phyloP scores from a whole-genome alignment of 2,329 filamentous ascomycete genomes.

The Ascochyta viciae-villosae region DNA sequence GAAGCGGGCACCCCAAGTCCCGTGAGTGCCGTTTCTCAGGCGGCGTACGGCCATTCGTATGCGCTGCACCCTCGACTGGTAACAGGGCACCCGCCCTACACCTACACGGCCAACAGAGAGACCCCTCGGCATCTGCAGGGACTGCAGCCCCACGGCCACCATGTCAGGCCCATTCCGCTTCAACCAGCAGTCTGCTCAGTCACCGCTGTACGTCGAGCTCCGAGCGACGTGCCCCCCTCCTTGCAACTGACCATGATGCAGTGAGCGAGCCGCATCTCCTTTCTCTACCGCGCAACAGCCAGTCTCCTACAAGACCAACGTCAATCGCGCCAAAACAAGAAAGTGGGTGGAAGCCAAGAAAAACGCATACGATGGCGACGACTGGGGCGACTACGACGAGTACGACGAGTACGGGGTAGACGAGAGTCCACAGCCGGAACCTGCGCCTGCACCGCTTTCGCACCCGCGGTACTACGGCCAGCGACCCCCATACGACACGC shows the following conservation, averaged over 20 bases:
- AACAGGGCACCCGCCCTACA: conserved; percentile 49
- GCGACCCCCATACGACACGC: conserved; percentile 26
- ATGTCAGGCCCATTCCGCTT: conserved; percentile 54
- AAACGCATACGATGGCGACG: conserved; percentile 88
- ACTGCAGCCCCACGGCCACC: conserved; percentile 16
- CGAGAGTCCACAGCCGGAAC: conserved; percentile 50
- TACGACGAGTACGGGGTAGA: conserved; percentile 64
- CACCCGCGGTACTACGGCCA: conserved; percentile 54
- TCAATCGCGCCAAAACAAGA: conserved; percentile 87
- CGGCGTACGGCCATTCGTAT: conserved; percentile 10
- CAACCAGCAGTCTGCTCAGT: conserved; percentile 43
- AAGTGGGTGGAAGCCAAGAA: conserved; percentile 94
- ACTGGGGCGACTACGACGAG: conserved; percentile 78
- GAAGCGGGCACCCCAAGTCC: conserved; percentile 2
- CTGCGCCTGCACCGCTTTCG: conserved; percentile 45
- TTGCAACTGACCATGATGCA: conserved; percentile 25
- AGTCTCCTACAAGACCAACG: conserved; percentile 78
- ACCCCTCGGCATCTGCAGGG: conserved; percentile 2
- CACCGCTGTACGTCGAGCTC: conserved; percentile 46
- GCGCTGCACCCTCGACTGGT: conserved; percentile 57
- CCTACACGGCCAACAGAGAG: conserved; percentile 1
- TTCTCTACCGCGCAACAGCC: conserved; percentile 47
- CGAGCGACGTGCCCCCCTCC: neutral
- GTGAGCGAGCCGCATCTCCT: conserved; percentile 38
- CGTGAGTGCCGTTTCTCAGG: conserved; percentile 1